A percentile compares a stretch with the other conserved stretches of the same genome.
Conservation (phyloP, 2,329 filamentous ascomycete genomes). For the Xylaria sp. region DNA sequence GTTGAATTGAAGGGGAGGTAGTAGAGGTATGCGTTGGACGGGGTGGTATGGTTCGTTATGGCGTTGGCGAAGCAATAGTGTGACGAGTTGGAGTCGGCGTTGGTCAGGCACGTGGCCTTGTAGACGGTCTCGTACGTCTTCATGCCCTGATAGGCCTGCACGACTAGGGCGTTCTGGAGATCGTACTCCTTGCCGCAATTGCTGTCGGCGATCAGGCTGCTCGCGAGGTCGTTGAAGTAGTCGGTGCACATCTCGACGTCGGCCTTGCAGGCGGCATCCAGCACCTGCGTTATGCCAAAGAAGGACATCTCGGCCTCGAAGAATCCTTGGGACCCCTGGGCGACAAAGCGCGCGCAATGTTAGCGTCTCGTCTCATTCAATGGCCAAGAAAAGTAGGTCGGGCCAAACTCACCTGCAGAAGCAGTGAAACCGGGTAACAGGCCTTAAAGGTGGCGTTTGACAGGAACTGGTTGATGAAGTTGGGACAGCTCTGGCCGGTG, state of each 20-base stretch:
- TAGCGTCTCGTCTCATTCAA: conserved; percentile 18
- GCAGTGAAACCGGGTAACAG: conserved; percentile 85
- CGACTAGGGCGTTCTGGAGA: conserved; percentile 73
- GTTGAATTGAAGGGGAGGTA: conserved; percentile 81
- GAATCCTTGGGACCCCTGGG: conserved; percentile 82
- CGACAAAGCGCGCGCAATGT: conserved; percentile 8
- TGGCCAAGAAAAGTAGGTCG: neutral
- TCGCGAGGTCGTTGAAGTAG: conserved; percentile 72
- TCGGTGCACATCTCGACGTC: conserved; percentile 71
- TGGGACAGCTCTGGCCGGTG: conserved; percentile 64
- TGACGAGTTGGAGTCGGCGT: conserved; percentile 67
- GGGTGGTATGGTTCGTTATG: conserved; percentile 76
- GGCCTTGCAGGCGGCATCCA: conserved; percentile 81
- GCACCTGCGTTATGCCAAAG: conserved; percentile 76
- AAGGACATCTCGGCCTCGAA: conserved; percentile 81
- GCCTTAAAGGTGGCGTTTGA: conserved; percentile 71
- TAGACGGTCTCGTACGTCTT: conserved; percentile 81
- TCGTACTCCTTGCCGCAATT: conserved; percentile 79
- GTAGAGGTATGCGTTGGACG: conserved; percentile 83
- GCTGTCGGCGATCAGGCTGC: conserved; percentile 67
- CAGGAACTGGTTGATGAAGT: conserved; percentile 76
- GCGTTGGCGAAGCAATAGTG: conserved; percentile 87
- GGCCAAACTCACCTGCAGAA: conserved; percentile 72
- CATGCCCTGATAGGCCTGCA: conserved; percentile 80
- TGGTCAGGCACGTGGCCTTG: conserved; percentile 80